Conservation (phyloP, 306 rosid genomes). For the Rosa multiflora region DNA sequence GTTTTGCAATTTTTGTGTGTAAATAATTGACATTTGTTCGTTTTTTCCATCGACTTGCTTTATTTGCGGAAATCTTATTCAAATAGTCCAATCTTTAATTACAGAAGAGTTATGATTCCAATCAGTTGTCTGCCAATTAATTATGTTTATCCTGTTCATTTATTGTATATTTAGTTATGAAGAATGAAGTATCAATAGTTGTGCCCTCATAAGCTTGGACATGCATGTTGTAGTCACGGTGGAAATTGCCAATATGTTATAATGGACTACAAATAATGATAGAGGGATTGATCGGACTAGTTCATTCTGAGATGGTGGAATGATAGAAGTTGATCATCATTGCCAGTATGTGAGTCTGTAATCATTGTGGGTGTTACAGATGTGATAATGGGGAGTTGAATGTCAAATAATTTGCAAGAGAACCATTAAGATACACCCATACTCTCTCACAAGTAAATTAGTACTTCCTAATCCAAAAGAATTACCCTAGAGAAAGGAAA, state of each 20-base stretch:
- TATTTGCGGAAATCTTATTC: background rate
- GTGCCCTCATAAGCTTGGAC: background rate
- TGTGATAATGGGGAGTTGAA: background rate
- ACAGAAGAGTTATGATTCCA: background rate
- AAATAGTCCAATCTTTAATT: background rate
- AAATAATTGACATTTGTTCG: background rate
- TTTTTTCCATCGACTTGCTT: background rate
- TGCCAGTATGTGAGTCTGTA: background rate
- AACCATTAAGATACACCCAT: background rate
- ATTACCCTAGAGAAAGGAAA: background rate
- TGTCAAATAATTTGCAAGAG: background rate
- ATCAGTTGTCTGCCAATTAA: background rate
- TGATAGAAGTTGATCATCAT: background rate
- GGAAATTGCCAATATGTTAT: background rate
- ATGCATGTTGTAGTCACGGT: background rate
- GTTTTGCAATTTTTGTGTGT: slow-evolving; percentile 8
- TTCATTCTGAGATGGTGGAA: background rate
- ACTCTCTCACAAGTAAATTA: background rate
- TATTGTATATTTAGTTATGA: background rate
- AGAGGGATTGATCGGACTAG: background rate
- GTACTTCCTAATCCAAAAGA: background rate
- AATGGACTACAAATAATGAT: background rate
- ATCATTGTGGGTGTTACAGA: background rate
- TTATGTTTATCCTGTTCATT: background rate
- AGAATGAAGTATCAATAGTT: background rate